Conservation (phyloP, 2,329 filamentous ascomycete genomes). For the Juglanconis juglandina region DNA sequence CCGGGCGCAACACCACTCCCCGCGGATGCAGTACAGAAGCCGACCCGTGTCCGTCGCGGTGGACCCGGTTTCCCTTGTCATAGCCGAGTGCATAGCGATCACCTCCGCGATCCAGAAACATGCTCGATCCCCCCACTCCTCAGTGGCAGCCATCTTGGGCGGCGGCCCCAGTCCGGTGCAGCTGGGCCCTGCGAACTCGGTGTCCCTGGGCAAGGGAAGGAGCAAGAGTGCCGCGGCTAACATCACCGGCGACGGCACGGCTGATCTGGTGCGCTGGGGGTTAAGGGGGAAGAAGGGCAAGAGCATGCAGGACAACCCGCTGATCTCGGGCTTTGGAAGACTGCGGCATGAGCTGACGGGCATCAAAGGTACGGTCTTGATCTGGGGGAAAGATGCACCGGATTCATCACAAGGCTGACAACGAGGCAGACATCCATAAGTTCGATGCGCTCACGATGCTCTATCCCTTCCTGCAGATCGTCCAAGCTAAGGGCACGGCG, state of each 20-base stretch:
- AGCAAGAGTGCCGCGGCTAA: slow-evolving; percentile 38
- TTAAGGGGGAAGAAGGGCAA: slow-evolving; percentile 91
- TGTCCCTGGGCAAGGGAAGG: slow-evolving; percentile 36
- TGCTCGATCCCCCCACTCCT: slow-evolving; percentile 92
- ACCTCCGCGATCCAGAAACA: slow-evolving; percentile 98
- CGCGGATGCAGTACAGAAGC: slow-evolving; percentile 57
- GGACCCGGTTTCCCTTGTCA: slow-evolving; percentile 87
- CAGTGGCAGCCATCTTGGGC: slow-evolving; percentile 90
- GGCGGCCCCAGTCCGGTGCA: slow-evolving; percentile 62
- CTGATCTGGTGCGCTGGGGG: slow-evolving; percentile 74
- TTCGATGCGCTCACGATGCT: slow-evolving; percentile 90
- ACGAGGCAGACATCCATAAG: slow-evolving; percentile 66
- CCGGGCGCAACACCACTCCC: slow-evolving; percentile 24
- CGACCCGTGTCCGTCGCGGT: slow-evolving; percentile 74
- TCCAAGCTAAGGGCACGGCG: slow-evolving; percentile 92
- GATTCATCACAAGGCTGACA: slow-evolving; percentile 24
- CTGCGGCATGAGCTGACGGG: slow-evolving; percentile 82
- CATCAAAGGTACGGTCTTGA: slow-evolving; percentile 62
- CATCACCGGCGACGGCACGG: slow-evolving; percentile 37
- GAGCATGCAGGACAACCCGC: slow-evolving; percentile 94
- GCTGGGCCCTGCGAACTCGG: slow-evolving; percentile 45
- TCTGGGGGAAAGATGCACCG: background rate
- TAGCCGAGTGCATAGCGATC: slow-evolving; percentile 97
- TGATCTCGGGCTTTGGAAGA: slow-evolving; percentile 92
- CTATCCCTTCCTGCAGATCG: slow-evolving; percentile 92